Conservation (phyloP, 768 basidiomycete species). For the Gymnopilus junonius region DNA sequence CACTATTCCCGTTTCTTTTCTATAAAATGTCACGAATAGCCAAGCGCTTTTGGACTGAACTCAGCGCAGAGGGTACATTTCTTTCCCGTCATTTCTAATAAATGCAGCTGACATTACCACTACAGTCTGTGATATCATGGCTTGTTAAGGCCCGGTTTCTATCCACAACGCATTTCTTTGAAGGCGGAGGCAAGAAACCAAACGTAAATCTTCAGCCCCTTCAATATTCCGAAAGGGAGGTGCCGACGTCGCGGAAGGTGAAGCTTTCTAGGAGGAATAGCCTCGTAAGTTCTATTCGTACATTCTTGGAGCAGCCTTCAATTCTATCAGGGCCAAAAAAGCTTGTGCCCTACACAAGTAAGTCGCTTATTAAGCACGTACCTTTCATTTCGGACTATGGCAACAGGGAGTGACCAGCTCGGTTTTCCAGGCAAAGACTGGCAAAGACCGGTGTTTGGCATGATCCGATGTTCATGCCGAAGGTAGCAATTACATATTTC, state of each 20-base stretch:
- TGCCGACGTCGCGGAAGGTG: neutral
- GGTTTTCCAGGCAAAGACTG: too few species aligned
- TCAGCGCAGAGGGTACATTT: neutral
- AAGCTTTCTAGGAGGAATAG: neutral
- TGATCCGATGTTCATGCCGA: too few species aligned
- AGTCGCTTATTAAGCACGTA: too few species aligned
- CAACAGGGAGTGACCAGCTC: too few species aligned
- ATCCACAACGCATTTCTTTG: neutral
- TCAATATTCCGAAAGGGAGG: neutral
- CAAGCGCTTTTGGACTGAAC: neutral
- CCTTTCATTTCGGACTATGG: too few species aligned
- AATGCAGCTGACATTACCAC: neutral
- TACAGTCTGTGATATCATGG: constrained; percentile 2
- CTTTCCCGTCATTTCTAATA: neutral
- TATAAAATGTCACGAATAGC: neutral
- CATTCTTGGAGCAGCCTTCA: neutral
- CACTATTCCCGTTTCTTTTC: neutral
- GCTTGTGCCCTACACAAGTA: too few species aligned
- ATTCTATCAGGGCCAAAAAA: too few species aligned
- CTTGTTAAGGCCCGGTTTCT: constrained; percentile 6
- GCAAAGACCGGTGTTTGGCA: too few species aligned
- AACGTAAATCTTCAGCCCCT: neutral
- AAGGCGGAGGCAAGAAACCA: neutral
- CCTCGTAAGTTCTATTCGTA: neutral
- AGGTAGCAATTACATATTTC: too few species aligned